phyloP scores from a whole-genome alignment of 768 basidiomycete species.

The Boletellus sp. region DNA sequence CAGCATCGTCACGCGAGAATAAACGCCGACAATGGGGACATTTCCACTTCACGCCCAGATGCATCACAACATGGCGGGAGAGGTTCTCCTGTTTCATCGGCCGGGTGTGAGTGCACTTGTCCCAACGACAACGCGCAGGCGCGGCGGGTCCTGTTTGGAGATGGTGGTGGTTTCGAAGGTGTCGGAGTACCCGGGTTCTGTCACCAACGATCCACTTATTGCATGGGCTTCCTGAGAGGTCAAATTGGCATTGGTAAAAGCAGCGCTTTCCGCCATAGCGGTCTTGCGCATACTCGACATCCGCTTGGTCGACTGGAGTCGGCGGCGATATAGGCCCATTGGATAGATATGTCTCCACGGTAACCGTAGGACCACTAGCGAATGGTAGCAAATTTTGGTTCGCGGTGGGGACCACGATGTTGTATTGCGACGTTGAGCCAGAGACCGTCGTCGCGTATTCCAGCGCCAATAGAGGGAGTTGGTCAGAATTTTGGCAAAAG shows the following conservation, averaged over 20 bases:
- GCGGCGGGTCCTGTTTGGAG: slow-evolving; percentile 13
- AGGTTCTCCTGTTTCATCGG: slow-evolving; percentile 33
- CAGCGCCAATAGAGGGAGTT: background rate
- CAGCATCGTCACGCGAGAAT: slow-evolving; percentile 33
- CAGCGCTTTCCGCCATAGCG: slow-evolving; percentile 18
- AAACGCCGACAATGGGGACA: slow-evolving; percentile 24
- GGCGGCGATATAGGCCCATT: background rate
- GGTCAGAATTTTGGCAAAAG: background rate
- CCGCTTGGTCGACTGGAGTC: slow-evolving; percentile 11
- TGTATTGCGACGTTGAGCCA: slow-evolving; percentile 1
- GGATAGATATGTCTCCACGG: background rate
- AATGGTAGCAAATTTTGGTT: slow-evolving; percentile 3
- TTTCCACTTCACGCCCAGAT: slow-evolving; percentile 29
- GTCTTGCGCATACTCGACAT: slow-evolving; percentile 21
- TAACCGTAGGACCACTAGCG: background rate
- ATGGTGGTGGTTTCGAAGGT: slow-evolving; percentile 26
- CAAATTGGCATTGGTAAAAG: slow-evolving; percentile 27
- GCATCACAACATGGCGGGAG: slow-evolving; percentile 28
- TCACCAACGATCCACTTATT: slow-evolving; percentile 27
- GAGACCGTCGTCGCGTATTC: background rate
- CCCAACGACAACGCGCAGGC: slow-evolving; percentile 22
- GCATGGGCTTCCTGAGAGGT: slow-evolving; percentile 21
- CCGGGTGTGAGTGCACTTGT: slow-evolving; percentile 19
- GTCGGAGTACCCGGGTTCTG: slow-evolving; percentile 21
- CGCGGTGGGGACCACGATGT: background rate